phyloP scores from a whole-genome alignment of 306 rosid species.

The Acacia acuminata region DNA sequence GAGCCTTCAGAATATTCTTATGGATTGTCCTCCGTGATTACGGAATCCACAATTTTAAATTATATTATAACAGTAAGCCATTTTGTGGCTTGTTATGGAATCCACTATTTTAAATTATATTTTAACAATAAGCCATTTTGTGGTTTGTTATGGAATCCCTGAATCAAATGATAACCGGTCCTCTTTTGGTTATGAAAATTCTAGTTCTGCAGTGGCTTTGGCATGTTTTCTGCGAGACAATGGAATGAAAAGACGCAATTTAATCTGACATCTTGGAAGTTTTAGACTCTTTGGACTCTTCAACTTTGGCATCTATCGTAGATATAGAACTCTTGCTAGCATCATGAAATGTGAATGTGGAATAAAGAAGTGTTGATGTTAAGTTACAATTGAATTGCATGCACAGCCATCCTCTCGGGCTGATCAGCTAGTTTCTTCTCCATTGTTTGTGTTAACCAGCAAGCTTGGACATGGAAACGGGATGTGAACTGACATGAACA shows the following conservation, averaged over 20 bases:
- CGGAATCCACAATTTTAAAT: not conserved
- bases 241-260: slow-evolving; percentile 19
- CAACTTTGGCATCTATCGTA: not conserved
- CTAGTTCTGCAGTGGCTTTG: slow-evolving; percentile 6
- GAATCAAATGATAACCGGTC: not conserved
- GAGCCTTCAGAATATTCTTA: not conserved
- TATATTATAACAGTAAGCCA: no score
- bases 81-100: not conserved
- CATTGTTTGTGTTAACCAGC: not conserved
- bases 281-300: not conserved
- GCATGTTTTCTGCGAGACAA: not conserved
- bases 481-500: not conserved
- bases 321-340: not conserved
- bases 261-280: not conserved
- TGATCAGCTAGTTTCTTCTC: not conserved
- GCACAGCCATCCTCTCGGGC: not conserved
- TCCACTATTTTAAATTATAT: not conserved
- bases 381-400: slow-evolving; percentile 18
- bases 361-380: not conserved
- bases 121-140: slow-evolving; percentile 20
- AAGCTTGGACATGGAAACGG: not conserved
- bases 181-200: not conserved
- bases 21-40: slow-evolving; percentile 12
- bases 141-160: slow-evolving; percentile 5
- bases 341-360: not conserved